These are phyloP conservation scores for Trichoderma sp. DNA, from an alignment of 2,329 filamentous ascomycete species.

Conservation along the genomic window DNA sequence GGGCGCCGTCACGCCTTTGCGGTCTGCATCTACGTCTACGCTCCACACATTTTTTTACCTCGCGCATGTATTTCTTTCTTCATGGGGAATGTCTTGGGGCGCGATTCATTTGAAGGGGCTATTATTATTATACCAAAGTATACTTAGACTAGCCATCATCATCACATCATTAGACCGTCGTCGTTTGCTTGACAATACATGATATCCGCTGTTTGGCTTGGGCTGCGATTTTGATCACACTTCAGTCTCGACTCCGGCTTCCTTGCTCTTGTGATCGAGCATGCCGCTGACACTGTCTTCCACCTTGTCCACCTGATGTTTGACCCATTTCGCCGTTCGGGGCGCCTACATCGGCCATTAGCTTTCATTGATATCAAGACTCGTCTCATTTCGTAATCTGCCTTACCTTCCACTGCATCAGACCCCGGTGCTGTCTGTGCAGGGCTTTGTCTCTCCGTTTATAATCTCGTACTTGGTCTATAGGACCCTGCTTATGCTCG, in stretches of 20 bases:
- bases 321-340: conserved; percentile 54
- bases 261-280: conserved; percentile 62
- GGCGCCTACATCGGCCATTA: conserved; percentile 37
- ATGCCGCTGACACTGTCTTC: conserved; percentile 60
- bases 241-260: conserved; percentile 67
- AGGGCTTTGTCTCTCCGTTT: conserved; percentile 60
- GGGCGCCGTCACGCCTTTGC: background rate
- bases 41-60: background rate
- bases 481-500: conserved; percentile 48
- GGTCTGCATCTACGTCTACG: background rate
- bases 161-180: conserved; percentile 13
- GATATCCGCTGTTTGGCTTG: conserved; percentile 1
- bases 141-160: conserved; percentile 12
- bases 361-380: background rate
- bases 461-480: conserved; percentile 61
- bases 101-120: conserved; percentile 5
- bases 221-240: conserved; percentile 53
- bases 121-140: conserved; percentile 14
- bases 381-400: background rate
- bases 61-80: background rate
- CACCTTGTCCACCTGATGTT: conserved; percentile 58
- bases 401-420: conserved; percentile 69
- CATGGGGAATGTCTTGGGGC: conserved; percentile 3
- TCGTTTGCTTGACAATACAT: background rate
- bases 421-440: conserved; percentile 66